Evolutionary conservation across 768 basidiomycete species (phyloP).

Genomic region (Trametes maxima): DNA sequence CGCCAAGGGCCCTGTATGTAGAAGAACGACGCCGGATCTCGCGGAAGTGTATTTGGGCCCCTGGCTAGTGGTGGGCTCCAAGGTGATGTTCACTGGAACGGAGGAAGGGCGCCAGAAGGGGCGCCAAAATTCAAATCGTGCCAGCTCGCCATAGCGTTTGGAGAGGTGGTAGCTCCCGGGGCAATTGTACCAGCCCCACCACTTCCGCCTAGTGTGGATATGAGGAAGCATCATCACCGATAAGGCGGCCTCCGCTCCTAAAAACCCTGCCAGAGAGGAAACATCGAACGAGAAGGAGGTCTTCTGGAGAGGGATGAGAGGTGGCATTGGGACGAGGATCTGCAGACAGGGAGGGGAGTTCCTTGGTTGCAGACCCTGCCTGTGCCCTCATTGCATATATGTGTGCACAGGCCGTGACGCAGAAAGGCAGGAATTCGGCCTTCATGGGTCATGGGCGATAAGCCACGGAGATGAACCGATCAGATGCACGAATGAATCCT

Average conservation of each 20-base stretch:
- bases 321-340: neutral
- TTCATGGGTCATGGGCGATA: too few relatives aligned
- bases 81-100: neutral
- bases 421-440: too few relatives aligned
- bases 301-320: neutral
- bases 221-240: slow-evolving; percentile 15
- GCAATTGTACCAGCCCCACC: slow-evolving; percentile 20
- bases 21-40: neutral
- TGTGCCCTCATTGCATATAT: neutral
- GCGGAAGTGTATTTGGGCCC: slow-evolving; percentile 5
- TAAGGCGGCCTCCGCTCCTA: slow-evolving; percentile 16
- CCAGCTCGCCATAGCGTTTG: slow-evolving; percentile 14
- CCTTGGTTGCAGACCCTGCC: neutral
- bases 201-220: slow-evolving; percentile 13
- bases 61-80: neutral
- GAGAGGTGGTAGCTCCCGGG: slow-evolving; percentile 17
- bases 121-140: slow-evolving; percentile 9
- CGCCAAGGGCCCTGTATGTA: neutral
- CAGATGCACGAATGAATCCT: too few relatives aligned
- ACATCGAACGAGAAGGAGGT: slow-evolving; percentile 7
- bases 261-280: slow-evolving; percentile 11
- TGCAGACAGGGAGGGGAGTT: neutral
- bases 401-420: neutral
- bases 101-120: neutral
- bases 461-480: too few relatives aligned